A percentile compares a stretch with the other conserved stretches of the same genome.
Evolutionary conservation across 108 stramenopile species (phyloP).

Genomic region (Poteriospumella lacustris): DNA sequence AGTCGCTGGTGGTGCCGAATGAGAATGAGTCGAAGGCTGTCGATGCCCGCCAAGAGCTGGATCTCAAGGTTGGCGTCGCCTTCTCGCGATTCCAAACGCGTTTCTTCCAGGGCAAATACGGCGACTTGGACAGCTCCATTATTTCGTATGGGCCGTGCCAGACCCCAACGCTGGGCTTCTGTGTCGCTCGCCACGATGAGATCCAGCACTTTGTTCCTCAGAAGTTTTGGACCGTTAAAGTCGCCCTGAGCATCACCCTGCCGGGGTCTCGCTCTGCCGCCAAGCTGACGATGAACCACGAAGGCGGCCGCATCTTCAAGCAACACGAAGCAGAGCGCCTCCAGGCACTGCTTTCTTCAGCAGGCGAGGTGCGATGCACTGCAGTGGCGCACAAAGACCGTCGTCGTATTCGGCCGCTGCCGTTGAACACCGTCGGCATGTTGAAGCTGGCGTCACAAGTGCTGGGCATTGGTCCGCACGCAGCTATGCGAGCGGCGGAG

Average conservation of each 20-base stretch:
- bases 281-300: too few relatives aligned
- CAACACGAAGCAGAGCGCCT: too few relatives aligned
- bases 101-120: slow-evolving; percentile 19
- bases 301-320: too few relatives aligned
- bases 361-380: too few relatives aligned
- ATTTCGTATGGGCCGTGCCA: slow-evolving; percentile 18
- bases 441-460: slow-evolving; percentile 35
- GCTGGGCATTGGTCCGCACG: slow-evolving; percentile 31
- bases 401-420: too few relatives aligned
- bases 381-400: too few relatives aligned
- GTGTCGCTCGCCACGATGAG: neutral
- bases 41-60: slow-evolving; percentile 16
- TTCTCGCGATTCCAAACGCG: slow-evolving; percentile 16
- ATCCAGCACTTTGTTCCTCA: neutral
- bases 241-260: neutral
- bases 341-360: too few relatives aligned
- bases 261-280: slow-evolving; percentile 28
- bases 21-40: slow-evolving; percentile 19
- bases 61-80: slow-evolving; percentile 13
- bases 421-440: too few relatives aligned
- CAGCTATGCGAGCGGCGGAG: slow-evolving; percentile 34
- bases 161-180: slow-evolving; percentile 17
- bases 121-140: neutral
- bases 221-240: neutral
- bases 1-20: neutral